These are phyloP conservation scores for Cicer pinnatifidum DNA, from an alignment of 306 rosid genomes.

Conservation along the genomic window DNA sequence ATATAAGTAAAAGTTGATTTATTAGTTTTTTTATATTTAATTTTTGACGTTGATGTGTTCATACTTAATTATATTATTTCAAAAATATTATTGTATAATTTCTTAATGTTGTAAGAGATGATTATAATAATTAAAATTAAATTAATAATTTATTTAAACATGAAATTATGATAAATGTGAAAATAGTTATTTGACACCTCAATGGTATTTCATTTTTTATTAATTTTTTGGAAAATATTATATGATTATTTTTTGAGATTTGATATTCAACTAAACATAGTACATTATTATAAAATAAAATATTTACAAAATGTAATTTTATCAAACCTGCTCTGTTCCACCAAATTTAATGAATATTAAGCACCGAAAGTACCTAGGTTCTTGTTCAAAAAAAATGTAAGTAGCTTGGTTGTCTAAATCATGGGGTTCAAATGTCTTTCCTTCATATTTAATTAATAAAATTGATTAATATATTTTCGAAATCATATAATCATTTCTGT, in stretches of 20 bases:
- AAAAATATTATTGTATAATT: too few species aligned
- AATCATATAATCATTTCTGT: background rate
- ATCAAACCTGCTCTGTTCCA: constrained; percentile 11
- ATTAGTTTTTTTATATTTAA: too few species aligned
- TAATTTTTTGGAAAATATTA: background rate
- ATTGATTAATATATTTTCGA: background rate
- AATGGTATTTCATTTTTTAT: background rate
- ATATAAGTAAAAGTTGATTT: too few species aligned
- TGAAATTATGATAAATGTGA: too few species aligned
- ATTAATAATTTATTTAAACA: too few species aligned
- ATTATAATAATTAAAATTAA: too few species aligned
- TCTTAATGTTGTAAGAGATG: too few species aligned
- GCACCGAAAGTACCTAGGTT: background rate
- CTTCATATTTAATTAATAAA: background rate
- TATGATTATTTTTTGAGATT: too few species aligned
- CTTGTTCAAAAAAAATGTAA: background rate
- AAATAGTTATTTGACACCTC: background rate
- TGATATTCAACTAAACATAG: background rate
- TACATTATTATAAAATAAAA: background rate
- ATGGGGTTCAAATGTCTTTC: constrained; percentile 17
- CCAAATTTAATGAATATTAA: constrained; percentile 40
- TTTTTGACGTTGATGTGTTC: too few species aligned
- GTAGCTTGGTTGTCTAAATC: constrained; percentile 45
- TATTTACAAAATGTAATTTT: background rate
- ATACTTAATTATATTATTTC: too few species aligned